These are phyloP conservation scores for Piromyces sp. DNA, from an alignment of 192 early-diverging fungal species.

Conservation along the genomic window DNA sequence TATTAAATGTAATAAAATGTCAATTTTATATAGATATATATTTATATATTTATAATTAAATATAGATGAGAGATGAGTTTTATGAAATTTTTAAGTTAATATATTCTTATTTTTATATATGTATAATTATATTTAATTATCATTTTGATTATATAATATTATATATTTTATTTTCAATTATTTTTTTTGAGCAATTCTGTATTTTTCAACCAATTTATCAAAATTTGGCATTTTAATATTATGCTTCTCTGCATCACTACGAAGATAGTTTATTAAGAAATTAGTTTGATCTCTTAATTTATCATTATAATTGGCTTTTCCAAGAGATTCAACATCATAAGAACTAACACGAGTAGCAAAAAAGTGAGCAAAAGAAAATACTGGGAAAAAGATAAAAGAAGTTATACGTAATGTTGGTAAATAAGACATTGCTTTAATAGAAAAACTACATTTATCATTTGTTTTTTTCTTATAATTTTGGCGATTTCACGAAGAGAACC, in stretches of 20 bases:
- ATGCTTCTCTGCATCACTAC: not conserved
- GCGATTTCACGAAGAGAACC: not conserved
- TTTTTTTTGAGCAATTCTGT: not conserved
- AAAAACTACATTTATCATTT: not conserved
- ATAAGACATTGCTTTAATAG: not conserved
- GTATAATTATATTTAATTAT: too few relatives aligned
- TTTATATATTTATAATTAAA: too few relatives aligned
- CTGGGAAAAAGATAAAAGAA: not conserved
- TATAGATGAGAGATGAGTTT: too few relatives aligned
- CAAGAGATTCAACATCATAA: not conserved
- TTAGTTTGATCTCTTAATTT: not conserved
- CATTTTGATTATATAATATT: too few relatives aligned
- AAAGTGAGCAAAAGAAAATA: not conserved
- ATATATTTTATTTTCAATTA: not conserved
- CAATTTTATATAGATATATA: too few relatives aligned
- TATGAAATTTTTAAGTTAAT: too few relatives aligned
- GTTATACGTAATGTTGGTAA: not conserved
- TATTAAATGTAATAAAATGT: too few relatives aligned
- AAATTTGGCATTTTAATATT: not conserved
- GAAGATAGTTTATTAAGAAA: not conserved
- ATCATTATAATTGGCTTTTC: not conserved
- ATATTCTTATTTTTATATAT: too few relatives aligned
- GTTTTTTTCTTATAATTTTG: not conserved
- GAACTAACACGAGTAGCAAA: not conserved
- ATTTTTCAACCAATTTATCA: not conserved